Percentiles rank a stretch among this genome's conserved stretches.
Evolutionary conservation across 306 rosid species (phyloP).

Genomic region (Medicago truncatula): MtrunA17r5.0-ANR NC_053049.1:28690501-28691000

Average conservation of each 20-base stretch:
- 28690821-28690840: neutral
- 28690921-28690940: neutral
- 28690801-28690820: too few species aligned
- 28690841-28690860: neutral
- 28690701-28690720: neutral
- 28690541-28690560: neutral
- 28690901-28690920: neutral
- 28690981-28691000: too few species aligned
- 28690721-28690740: neutral
- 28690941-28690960: neutral
- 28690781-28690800: too few species aligned
- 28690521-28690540: conserved; percentile 30
- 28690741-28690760: neutral
- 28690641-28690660: neutral
- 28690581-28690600: neutral
- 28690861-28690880: neutral
- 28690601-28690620: conserved; percentile 25
- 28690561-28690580: conserved; percentile 18
- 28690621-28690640: neutral
- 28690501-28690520: conserved; percentile 14
- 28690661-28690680: neutral
- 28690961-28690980: too few species aligned
- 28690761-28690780: neutral
- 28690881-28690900: neutral
- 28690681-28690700: neutral